Evolutionary conservation across 2,329 filamentous ascomycete species (phyloP), one percentile per base, ranked within the genome.

Genomic region (Venturiaceae sp.): DNA sequence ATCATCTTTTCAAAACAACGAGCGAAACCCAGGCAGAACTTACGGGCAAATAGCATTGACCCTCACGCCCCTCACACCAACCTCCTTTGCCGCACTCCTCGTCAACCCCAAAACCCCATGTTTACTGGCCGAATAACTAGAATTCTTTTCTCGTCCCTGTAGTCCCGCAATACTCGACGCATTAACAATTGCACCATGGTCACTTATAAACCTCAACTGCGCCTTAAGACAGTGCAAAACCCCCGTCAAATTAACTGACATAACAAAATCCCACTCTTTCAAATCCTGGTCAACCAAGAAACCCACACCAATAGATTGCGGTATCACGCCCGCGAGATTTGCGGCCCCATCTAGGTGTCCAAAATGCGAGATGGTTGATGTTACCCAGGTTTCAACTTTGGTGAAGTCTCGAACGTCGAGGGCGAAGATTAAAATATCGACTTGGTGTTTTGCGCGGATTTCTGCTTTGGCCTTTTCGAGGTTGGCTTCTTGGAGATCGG

Each of bases 81-180:
- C 58, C 61, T 75, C 73, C 54, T 74, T 74, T 2, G 73, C 74
- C 1, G 71, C 68, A 1, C 65, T 61, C 39, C 69, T 68, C 3
- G 74, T 73, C 61, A 75, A 67, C 0, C 73, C 74, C 5, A 75
- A 64, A 4, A 75, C 69, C 0, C 67, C 73, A 60, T 75, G 72
- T 59, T 76, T 76, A 6, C 65, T 69, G 0, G 72, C 70, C 16
- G 63, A 64, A 55, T 75, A 75, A 0, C 70, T 69, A 26, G 69
- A 68, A 23, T 72, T 67, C 32, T 70, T 67, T 54, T 62, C 62
- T 21, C 66, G 68, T 66, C 75, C 76, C 60, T 75, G 72, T 2
- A 77, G 65, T 5, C 81, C 81, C 37, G 80, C 76, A 34, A 79
- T 78, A 47, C 77, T 82, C 28, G 77, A 73, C 30, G 80, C 73